These are phyloP conservation scores for Calycina marina DNA, from an alignment of 2,329 filamentous ascomycete genomes.

Conservation along the genomic window DNA sequence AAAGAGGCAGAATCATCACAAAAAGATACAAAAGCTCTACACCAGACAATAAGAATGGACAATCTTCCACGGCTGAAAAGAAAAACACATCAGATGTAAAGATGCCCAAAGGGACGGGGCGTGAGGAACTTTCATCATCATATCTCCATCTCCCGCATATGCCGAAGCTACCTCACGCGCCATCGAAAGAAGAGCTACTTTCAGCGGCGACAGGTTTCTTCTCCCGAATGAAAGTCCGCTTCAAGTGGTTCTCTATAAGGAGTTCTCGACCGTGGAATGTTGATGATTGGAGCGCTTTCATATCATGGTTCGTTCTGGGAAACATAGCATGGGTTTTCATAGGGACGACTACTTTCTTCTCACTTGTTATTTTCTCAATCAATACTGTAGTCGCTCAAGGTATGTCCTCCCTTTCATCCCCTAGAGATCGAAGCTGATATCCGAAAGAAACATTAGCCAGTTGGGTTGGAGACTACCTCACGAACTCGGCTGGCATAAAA, in stretches of 20 bases:
- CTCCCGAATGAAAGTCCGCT: conserved; percentile 75
- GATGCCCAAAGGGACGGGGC: conserved; percentile 7
- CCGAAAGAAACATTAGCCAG: conserved; percentile 88
- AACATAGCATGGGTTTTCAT: conserved; percentile 94
- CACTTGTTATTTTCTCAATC: conserved; percentile 74
- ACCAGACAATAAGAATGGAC: conserved; percentile 13
- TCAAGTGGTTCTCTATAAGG: conserved; percentile 96
- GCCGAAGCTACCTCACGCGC: conserved; percentile 73
- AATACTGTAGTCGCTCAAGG: conserved; percentile 95
- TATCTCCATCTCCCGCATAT: conserved; percentile 45
- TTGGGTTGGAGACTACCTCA: conserved; percentile 92
- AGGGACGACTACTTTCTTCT: conserved; percentile 95
- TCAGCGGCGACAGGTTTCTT: conserved; percentile 87
- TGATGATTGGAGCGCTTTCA: conserved; percentile 90
- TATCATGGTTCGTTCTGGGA: conserved; percentile 87
- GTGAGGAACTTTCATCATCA: conserved; percentile 26
- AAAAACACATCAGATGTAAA: conserved; percentile 5
- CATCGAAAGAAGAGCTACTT: conserved; percentile 84
- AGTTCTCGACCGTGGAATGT: conserved; percentile 88
- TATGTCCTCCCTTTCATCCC: conserved; percentile 29
- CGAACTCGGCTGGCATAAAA: conserved; percentile 80
- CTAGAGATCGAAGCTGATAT: no score
- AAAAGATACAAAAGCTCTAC: conserved; percentile 20
- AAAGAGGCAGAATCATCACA: conserved; percentile 11
- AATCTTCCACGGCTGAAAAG: conserved; percentile 7